Base-by-base conservation (phyloP, 306 rosid species). In the Rosa rugosa region DNA sequence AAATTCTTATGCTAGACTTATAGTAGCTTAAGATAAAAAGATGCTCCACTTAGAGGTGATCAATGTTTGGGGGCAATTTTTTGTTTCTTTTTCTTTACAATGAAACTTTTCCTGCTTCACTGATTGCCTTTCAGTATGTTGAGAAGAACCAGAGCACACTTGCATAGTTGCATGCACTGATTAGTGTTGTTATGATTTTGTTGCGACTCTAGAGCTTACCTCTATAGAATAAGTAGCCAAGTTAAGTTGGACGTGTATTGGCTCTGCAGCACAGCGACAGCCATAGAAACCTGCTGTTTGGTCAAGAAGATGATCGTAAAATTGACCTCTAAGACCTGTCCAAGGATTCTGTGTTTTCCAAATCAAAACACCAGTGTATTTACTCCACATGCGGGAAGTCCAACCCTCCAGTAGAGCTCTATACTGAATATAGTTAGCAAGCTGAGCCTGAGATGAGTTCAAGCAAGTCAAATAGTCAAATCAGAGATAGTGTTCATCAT, bases 331-430 rank as follows among this genome's bases (percentile, higher is more conserved):
- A 56, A 94, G 91, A 81, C 98, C 98, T 25, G 98, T 88, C 98
- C 98, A 94, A 42, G 97, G 98, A 86, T 92, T 92, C 80, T 91
- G 97, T 40, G 98, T 91, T 89, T 94, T 94, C 98, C 97, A 92
- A 83, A 94, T 92, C 79, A 94, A 83, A 69, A 94, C 91, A 38
- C 97, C 98, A 1, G 98, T 94, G 84, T 91, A 93, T 82, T 94
- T 94, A 84, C 81, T 91, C 98, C 98, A 94, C 98, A 94, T 94
- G 1, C 82, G 91, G 57, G 93, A 89, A 71, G 89, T 89, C 96
- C 94, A 94, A 62, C 97, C 98, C 87, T 94, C 98, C 23, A 94
- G 83, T 49, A 94, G 90, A 80, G 98, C 97, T 88, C 91, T 88
- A 80, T 92, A 94, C 86, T 92, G 97, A 81, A 92, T 84, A 86